Conservation (phyloP, 805 yeast species). For the Scheffersomyces stipitis region DNA sequence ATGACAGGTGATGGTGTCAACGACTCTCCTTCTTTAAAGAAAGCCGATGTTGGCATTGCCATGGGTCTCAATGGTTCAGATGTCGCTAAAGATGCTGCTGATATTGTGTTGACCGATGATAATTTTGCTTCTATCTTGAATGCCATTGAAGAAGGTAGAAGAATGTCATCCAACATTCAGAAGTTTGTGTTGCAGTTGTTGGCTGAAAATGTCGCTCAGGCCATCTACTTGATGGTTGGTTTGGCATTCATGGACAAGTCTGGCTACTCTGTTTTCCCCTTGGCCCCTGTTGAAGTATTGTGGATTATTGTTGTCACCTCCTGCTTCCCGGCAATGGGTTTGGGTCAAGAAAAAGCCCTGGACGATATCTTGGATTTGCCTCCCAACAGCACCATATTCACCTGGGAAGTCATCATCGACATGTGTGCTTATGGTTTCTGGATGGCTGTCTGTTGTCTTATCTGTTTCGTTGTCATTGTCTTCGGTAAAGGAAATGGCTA, state of each 20-base stretch:
- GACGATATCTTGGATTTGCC: conserved; percentile 39
- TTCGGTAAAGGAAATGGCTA: conserved; percentile 40
- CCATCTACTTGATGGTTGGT: conserved; percentile 40
- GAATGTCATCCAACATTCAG: conserved; percentile 35
- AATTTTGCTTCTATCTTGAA: conserved; percentile 27
- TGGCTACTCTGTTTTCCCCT: conserved; percentile 37
- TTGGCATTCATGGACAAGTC: conserved; percentile 33
- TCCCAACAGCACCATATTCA: conserved; percentile 38
- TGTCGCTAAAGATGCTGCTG: conserved; percentile 29
- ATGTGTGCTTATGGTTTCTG: conserved; percentile 41
- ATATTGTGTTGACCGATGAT: conserved; percentile 27
- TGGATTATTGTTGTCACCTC: conserved; percentile 37
- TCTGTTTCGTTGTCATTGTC: conserved; percentile 37
- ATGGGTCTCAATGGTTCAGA: conserved; percentile 31
- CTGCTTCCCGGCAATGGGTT: conserved; percentile 39
- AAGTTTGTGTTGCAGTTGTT: conserved; percentile 33
- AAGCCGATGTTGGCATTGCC: conserved; percentile 29
- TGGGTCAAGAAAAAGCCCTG: conserved; percentile 39
- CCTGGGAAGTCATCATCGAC: conserved; percentile 41
- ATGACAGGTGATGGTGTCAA: conserved; percentile 63
- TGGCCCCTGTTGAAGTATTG: conserved; percentile 41
- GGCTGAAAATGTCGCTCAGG: conserved; percentile 31
- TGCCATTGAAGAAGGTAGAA: conserved; percentile 29
- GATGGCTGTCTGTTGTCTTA: conserved; percentile 43
- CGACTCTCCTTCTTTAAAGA: conserved; percentile 26